Base-by-base conservation (phyloP, 2,329 filamentous ascomycete species). In the Sphaerulina musiva region DNA sequence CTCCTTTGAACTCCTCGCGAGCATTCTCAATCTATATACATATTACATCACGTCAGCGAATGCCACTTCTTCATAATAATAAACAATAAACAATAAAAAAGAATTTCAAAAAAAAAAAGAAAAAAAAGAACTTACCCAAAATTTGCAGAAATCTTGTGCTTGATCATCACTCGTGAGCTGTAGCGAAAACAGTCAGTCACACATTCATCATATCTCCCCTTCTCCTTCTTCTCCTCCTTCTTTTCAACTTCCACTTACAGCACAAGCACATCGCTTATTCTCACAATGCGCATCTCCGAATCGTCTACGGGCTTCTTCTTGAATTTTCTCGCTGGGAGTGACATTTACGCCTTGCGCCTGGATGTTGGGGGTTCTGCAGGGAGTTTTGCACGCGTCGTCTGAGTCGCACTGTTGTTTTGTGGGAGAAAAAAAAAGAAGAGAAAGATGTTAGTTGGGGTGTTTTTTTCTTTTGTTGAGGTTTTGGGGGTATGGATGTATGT, bases 271-370 rank as follows among this genome's bases (percentile, higher is more conserved):
- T 9, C 31, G 48, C 0, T 23, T 38, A 7, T 36, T 31, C 0
- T 45, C 41, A 26, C 57, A 59, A 34, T 59, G 57, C 12, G 34
- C 44, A 48, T 59, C 57, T 6, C 45, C 42, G 48, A 54, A 59
- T 52, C 54, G 34, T 14, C 57, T 46, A 10, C 36, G 26, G 5
- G 57, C 57, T 46, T 59, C 54, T 7, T 51, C 54, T 47, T 55
- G 48, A 12, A 59, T 46, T 4, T 44, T 45, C 17, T 57, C 50
- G n/a, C 39, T 59, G 6, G 54, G 51, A n/a, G 53, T 54, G 34
- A 59, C 41, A 26, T 46, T 43, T 4, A 54, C 51, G 26, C 56
- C 56, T 11, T 59, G 11, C 2, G 51, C 39, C 17, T 23, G 9
- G 7, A 56, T 38, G 10, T 12, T 1, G 8, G 49, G 49, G 1